phyloP scores from a whole-genome alignment of 169 alveolate genomes.

The Plasmodium sp. region DNA sequence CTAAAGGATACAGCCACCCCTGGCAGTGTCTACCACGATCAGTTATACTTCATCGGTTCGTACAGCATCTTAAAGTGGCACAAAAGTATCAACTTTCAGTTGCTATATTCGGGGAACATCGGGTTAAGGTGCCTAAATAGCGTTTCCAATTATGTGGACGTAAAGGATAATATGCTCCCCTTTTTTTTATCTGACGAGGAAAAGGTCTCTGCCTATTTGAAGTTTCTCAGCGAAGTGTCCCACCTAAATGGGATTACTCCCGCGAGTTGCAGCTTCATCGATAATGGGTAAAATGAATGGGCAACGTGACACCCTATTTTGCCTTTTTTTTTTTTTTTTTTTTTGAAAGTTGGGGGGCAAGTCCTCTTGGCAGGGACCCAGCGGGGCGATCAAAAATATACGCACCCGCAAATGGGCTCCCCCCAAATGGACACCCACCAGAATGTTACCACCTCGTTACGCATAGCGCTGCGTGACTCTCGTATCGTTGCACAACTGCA shows the following conservation, averaged over 20 bases:
- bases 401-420: no score
- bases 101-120: constrained; percentile 56
- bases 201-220: constrained; percentile 7
- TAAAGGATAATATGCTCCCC: constrained; percentile 30
- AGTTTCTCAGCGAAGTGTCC: constrained; percentile 24
- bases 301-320: not conserved
- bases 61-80: constrained; percentile 60
- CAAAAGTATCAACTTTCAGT: constrained; percentile 33
- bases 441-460: not conserved
- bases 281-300: not conserved
- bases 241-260: constrained; percentile 51
- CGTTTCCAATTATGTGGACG: constrained; percentile 29
- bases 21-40: constrained; percentile 76
- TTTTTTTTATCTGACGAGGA: constrained; percentile 10
- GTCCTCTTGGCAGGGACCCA: not conserved
- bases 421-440: not conserved
- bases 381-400: not conserved
- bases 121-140: constrained; percentile 34
- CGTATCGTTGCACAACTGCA: not conserved
- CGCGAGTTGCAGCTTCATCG: constrained; percentile 19
- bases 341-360: not conserved
- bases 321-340: not conserved
- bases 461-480: not conserved
- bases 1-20: constrained; percentile 40
- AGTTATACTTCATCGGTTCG: constrained; percentile 72